Evolutionary conservation across 169 alveolate species (phyloP).

Genomic region (Eimeria acervulina): DNA sequence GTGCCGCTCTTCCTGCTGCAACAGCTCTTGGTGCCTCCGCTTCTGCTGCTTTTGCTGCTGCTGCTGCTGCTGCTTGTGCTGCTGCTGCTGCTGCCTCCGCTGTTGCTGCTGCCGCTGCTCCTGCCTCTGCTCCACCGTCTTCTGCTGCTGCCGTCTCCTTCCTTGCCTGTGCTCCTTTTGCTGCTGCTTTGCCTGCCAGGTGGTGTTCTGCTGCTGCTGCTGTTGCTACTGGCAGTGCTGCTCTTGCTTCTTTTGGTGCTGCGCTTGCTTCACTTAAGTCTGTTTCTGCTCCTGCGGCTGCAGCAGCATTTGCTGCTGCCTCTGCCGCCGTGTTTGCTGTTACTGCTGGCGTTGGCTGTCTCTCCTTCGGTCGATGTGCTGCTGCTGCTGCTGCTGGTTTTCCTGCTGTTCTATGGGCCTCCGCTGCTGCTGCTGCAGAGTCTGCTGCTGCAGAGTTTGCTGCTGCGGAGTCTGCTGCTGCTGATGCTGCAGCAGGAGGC

Average conservation of each 20-base stretch:
- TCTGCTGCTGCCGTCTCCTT: slow-evolving; percentile 27
- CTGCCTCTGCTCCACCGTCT: neutral
- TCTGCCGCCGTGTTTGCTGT: neutral
- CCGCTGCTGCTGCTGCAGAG: slow-evolving; percentile 30
- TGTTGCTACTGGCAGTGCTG: neutral
- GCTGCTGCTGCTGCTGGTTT: slow-evolving; percentile 22
- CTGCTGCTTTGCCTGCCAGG: slow-evolving; percentile 47
- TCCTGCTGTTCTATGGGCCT: neutral
- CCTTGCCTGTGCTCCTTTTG: neutral
- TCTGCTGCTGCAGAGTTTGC: too few species aligned
- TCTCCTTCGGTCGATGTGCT: too few species aligned
- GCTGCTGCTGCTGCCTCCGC: slow-evolving; percentile 59
- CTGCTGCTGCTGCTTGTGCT: neutral
- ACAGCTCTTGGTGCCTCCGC: neutral
- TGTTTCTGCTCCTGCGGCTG: slow-evolving; percentile 13
- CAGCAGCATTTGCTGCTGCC: slow-evolving; percentile 32
- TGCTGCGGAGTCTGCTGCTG: too few species aligned
- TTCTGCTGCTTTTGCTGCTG: slow-evolving; percentile 5
- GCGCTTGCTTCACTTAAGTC: too few species aligned
- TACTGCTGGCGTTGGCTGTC: neutral
- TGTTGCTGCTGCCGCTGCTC: slow-evolving; percentile 27
- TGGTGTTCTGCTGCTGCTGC: neutral
- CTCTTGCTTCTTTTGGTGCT: slow-evolving; percentile 12
- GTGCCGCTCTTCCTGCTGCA: too few species aligned
- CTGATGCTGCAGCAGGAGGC: neutral